Conservation (phyloP, 2,329 filamentous ascomycete species). For the Ophiostoma triangulosporum region DNA sequence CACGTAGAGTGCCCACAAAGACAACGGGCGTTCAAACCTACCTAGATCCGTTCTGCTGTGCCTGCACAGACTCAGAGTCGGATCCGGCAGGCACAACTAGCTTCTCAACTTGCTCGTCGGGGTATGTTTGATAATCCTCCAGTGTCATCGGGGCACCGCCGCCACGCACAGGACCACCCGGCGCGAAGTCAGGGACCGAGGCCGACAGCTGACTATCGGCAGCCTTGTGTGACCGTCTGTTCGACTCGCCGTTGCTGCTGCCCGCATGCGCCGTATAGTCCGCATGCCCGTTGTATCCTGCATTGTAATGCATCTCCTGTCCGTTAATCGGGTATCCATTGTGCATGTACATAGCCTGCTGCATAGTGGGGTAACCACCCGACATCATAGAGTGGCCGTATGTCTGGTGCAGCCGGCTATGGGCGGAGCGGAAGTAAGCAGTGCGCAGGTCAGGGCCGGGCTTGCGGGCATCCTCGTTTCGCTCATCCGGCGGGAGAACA, state of each 20-base stretch:
- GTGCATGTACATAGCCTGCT: slow-evolving; percentile 15
- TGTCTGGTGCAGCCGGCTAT: slow-evolving; percentile 14
- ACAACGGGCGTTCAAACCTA: neutral
- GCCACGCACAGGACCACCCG: slow-evolving; percentile 16
- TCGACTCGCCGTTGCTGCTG: slow-evolving; percentile 21
- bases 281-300: slow-evolving; percentile 13
- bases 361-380: slow-evolving; percentile 18
- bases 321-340: slow-evolving; percentile 18
- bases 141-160: slow-evolving; percentile 16
- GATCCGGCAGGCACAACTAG: slow-evolving; percentile 17
- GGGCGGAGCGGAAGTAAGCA: slow-evolving; percentile 19
- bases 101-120: slow-evolving; percentile 20
- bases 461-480: slow-evolving; percentile 60
- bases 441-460: slow-evolving; percentile 38
- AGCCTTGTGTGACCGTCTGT: slow-evolving; percentile 23
- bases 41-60: neutral
- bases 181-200: slow-evolving; percentile 49
- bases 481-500: slow-evolving; percentile 56
- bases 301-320: slow-evolving; percentile 18
- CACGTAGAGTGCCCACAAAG: neutral
- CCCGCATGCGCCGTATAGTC: slow-evolving; percentile 11
- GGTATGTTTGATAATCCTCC: slow-evolving; percentile 21
- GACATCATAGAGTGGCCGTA: slow-evolving; percentile 18
- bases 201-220: slow-evolving; percentile 45
- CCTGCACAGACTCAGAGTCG: slow-evolving; percentile 9